phyloP scores from a whole-genome alignment of 352 stramenopile species.

The Globisporangium uncinulatum region DNA sequence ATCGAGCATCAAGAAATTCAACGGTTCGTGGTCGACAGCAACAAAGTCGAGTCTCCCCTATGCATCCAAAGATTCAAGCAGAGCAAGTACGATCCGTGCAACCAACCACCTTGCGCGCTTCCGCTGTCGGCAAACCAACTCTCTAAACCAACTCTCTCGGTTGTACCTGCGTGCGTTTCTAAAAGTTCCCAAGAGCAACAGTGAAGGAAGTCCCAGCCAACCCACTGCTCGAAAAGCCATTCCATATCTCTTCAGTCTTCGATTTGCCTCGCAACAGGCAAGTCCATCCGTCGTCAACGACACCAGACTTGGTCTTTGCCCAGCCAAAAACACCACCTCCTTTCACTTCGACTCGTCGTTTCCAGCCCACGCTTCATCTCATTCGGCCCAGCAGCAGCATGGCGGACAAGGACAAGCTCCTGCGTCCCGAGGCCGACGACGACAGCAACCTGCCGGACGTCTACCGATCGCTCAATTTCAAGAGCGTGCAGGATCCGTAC shows the following conservation, averaged over 20 bases:
- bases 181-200: too few species aligned
- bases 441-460: conserved; percentile 43
- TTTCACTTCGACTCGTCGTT: too few species aligned
- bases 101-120: background rate
- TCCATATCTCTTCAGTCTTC: background rate
- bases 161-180: too few species aligned
- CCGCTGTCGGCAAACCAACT: background rate
- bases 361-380: too few species aligned
- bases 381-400: conserved; percentile 4
- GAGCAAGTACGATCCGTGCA: background rate
- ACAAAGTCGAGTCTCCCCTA: too few species aligned
- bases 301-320: background rate
- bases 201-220: too few species aligned
- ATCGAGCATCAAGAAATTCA: too few species aligned
- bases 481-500: conserved; percentile 70
- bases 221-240: background rate
- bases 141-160: background rate
- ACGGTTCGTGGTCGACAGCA: too few species aligned
- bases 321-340: background rate
- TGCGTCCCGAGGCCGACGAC: conserved; percentile 22
- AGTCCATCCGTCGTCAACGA: background rate
- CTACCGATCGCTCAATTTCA: conserved; percentile 70
- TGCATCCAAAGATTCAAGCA: too few species aligned
- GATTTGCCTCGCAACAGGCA: background rate
- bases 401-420: conserved; percentile 24